These are phyloP conservation scores for Tirmania nivea DNA, from an alignment of 495 filamentous ascomycete genomes.

Conservation along the genomic window DNA sequence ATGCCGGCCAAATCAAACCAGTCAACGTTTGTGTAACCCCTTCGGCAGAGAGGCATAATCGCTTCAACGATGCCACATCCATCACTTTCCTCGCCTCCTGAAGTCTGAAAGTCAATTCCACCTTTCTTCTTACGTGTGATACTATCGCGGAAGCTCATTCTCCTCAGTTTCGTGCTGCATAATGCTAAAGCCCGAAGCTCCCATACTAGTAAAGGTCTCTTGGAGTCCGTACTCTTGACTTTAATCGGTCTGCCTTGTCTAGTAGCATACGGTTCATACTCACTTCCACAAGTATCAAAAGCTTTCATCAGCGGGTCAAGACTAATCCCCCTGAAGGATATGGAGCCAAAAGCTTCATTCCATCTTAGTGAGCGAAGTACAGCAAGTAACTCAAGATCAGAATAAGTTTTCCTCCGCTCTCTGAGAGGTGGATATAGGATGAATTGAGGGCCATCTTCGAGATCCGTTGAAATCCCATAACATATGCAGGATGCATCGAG, in stretches of 20 bases:
- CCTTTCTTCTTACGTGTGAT: constrained; percentile 6
- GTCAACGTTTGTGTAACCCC: constrained; percentile 51
- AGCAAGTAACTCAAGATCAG: constrained; percentile 53
- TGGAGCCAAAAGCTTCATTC: constrained; percentile 68
- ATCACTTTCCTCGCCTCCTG: constrained; percentile 25
- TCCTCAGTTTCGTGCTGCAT: constrained; percentile 38
- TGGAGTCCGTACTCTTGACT: constrained; percentile 33
- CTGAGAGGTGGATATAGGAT: constrained; percentile 48
- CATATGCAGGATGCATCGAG: constrained; percentile 47
- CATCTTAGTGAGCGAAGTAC: constrained; percentile 73
- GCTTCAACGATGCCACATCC: constrained; percentile 65
- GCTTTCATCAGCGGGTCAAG: constrained; percentile 44
- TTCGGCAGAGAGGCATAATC: constrained; percentile 52
- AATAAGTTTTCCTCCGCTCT: constrained; percentile 36
- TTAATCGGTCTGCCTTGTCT: constrained; percentile 34
- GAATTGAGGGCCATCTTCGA: constrained; percentile 66
- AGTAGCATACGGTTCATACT: constrained; percentile 39
- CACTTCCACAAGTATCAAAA: constrained; percentile 36
- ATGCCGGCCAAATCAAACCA: constrained; percentile 71
- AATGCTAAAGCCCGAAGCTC: constrained; percentile 51
- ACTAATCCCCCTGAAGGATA: constrained; percentile 60
- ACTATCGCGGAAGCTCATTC: constrained; percentile 37
- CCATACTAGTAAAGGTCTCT: constrained; percentile 43
- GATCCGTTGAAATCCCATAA: constrained; percentile 57
- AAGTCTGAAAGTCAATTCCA: constrained; percentile 5